Percentiles rank a stretch among this genome's conserved stretches.
These are phyloP conservation scores for Stagonosporopsis vannaccii DNA, from an alignment of 2,329 filamentous ascomycete species.

Conservation along the genomic window DNA sequence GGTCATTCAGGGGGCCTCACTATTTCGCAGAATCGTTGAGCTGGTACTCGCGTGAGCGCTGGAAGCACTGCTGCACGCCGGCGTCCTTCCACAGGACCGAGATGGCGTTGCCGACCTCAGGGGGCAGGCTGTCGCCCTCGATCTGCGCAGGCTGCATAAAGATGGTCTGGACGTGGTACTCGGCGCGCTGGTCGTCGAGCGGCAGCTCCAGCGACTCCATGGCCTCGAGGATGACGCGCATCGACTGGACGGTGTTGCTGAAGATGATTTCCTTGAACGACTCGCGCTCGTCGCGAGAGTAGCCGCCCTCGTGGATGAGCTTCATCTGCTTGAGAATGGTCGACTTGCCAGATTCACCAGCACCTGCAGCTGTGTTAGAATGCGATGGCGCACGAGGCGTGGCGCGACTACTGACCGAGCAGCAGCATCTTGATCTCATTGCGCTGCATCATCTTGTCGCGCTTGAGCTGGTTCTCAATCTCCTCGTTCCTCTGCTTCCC, in stretches of 20 bases:
- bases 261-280: conserved; percentile 77
- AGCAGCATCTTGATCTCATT: conserved; percentile 99
- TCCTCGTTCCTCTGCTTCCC: conserved; percentile 99
- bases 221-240: conserved; percentile 73
- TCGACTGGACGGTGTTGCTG: conserved; percentile 74
- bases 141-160: conserved; percentile 99
- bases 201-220: conserved; percentile 78
- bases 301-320: conserved; percentile 98
- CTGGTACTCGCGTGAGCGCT: conserved; percentile 93
- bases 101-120: conserved; percentile 92
- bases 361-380: conserved; percentile 66
- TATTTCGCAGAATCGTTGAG: conserved; percentile 96
- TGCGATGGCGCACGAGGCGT: conserved; percentile 14
- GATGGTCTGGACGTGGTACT: conserved; percentile 97
- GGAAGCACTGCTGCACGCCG: conserved; percentile 94
- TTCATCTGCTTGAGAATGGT: conserved; percentile 98
- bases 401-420: conserved; percentile 73
- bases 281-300: conserved; percentile 85
- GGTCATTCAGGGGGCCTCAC: conserved; percentile 62
- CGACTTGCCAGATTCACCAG: conserved; percentile 96
- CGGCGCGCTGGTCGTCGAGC: conserved; percentile 88
- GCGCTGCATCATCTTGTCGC: conserved; percentile 97
- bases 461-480: conserved; percentile 99
- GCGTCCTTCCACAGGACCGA: conserved; percentile 91
- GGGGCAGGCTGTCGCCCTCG: conserved; percentile 91